A percentile compares a stretch with the other conserved stretches of the same genome.
phyloP scores from a whole-genome alignment of 179 eudicot genomes.

The Actinidia polygama region DNA sequence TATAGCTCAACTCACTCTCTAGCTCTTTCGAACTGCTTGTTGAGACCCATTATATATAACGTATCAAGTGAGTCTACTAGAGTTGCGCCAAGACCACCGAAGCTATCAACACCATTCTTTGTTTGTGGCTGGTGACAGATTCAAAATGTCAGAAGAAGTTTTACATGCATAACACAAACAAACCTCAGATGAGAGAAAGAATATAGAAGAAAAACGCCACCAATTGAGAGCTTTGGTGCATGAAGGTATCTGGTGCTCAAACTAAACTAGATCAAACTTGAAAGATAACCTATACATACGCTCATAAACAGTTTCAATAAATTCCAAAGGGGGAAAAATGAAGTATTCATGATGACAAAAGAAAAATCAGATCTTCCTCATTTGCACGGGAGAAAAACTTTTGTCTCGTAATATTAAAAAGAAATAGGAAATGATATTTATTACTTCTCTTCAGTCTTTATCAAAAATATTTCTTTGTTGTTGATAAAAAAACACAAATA shows the following conservation, averaged over 20 bases:
- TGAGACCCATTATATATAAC: slow-evolving; percentile 93
- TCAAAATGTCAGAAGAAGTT: slow-evolving; percentile 17
- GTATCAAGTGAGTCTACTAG: slow-evolving; percentile 94
- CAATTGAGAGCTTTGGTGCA: background rate
- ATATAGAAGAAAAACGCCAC: background rate
- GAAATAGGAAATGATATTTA: too few species aligned
- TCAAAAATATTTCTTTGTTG: too few species aligned
- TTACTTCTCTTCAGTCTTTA: too few species aligned
- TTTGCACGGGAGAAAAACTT: too few species aligned
- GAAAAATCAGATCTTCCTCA: too few species aligned
- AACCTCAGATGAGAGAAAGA: background rate
- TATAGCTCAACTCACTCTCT: slow-evolving; percentile 70
- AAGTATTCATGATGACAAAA: too few species aligned
- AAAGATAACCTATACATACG: too few species aligned
- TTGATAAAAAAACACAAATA: too few species aligned
- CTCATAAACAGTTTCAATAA: too few species aligned
- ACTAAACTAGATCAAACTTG: too few species aligned
- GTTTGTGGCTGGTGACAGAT: slow-evolving; percentile 77
- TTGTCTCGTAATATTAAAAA: too few species aligned
- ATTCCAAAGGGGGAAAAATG: too few species aligned
- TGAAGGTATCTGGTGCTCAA: background rate
- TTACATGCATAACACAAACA: background rate
- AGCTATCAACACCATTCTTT: slow-evolving; percentile 93
- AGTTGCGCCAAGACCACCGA: slow-evolving; percentile 99
- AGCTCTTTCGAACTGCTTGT: slow-evolving; percentile 94